Evolutionary conservation across 805 yeast genomes (phyloP).

Genomic region (Jamesozyma rosinii): DNA sequence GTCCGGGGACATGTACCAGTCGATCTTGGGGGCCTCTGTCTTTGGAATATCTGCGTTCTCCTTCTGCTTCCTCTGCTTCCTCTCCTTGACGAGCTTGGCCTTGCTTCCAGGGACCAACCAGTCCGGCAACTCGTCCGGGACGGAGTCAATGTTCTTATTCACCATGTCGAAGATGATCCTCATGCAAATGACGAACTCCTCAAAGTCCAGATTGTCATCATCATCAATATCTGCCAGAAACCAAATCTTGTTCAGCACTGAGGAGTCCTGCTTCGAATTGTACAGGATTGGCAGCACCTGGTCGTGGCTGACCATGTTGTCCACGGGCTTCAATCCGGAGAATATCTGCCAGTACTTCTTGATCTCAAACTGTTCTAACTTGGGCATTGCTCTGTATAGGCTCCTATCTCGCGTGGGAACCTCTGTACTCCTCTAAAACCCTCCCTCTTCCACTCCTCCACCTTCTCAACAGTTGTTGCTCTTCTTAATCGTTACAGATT

Average conservation of each 20-base stretch:
- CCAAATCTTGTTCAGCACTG: constrained; percentile 80
- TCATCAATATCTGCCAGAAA: constrained; percentile 85
- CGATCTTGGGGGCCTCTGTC: constrained; percentile 40
- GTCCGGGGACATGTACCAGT: constrained; percentile 92
- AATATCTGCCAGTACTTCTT: constrained; percentile 97
- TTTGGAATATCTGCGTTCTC: constrained; percentile 23
- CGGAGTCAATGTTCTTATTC: constrained; percentile 51
- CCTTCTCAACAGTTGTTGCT: too few relatives aligned
- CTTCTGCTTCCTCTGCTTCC: constrained; percentile 45
- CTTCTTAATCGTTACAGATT: too few relatives aligned
- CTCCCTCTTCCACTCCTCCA: not conserved
- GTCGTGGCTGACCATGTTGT: constrained; percentile 74
- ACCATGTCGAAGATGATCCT: constrained; percentile 85
- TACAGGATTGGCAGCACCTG: constrained; percentile 78
- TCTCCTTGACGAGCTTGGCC: constrained; percentile 76
- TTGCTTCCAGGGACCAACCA: constrained; percentile 92
- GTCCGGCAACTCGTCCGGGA: constrained; percentile 71
- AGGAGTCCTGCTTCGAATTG: constrained; percentile 74
- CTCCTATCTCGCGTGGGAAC: too few relatives aligned
- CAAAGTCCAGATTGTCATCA: constrained; percentile 88
- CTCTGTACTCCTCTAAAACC: not conserved
- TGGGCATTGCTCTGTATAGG: constrained; percentile 40
- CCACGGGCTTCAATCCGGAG: constrained; percentile 74
- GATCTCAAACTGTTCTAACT: constrained; percentile 89
- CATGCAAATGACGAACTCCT: constrained; percentile 97